Evolutionary conservation across 2,329 filamentous ascomycete species (phyloP).

Genomic region (Fusarium secorum): DNA sequence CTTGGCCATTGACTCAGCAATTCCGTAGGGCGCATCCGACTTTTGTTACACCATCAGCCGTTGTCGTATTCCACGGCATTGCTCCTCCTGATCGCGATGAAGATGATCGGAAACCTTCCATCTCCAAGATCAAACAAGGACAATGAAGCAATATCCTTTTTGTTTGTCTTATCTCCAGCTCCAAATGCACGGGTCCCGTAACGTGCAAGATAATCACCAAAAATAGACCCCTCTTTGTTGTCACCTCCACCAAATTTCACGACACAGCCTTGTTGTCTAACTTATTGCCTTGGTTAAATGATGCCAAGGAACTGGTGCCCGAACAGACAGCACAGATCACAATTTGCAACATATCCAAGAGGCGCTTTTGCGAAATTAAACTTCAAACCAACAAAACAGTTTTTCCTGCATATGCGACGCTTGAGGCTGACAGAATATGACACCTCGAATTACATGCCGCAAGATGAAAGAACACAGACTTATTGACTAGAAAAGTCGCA

Average conservation of each 20-base stretch:
- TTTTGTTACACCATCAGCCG: not conserved
- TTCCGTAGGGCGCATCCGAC: not conserved
- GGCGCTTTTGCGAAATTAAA: not conserved
- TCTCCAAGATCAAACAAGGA: not conserved
- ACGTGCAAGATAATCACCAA: not conserved
- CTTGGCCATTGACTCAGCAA: not conserved
- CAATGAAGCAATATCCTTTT: not conserved
- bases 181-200: not conserved
- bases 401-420: not conserved
- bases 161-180: not conserved
- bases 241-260: not conserved
- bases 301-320: not conserved
- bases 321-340: not conserved
- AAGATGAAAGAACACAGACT: not conserved
- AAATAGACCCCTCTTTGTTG: not conserved
- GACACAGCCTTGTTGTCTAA: conserved; percentile 16
- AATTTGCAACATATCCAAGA: not conserved
- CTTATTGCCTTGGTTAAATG: not conserved
- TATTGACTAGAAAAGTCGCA: not conserved
- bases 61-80: not conserved
- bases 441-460: not conserved
- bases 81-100: not conserved
- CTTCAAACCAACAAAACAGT: not conserved
- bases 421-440: not conserved
- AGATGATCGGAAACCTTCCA: not conserved